Evolutionary conservation across 2,329 filamentous ascomycete genomes (phyloP).

Genomic region (Colletotrichum caudatum): DNA sequence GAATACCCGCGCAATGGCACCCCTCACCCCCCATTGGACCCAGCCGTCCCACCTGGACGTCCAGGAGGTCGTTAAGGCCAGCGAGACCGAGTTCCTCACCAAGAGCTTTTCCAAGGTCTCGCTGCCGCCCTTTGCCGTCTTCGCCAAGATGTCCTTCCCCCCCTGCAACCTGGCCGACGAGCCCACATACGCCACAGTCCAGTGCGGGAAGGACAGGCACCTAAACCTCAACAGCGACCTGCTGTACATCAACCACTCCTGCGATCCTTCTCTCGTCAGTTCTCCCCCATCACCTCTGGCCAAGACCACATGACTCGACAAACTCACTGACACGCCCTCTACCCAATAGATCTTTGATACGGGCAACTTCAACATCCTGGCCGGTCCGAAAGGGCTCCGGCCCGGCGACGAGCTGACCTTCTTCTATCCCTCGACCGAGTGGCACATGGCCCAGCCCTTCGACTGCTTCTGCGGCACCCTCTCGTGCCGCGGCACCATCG

Average conservation of each 20-base stretch:
- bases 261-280: conserved; percentile 73
- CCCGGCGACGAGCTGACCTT: conserved; percentile 73
- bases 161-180: conserved; percentile 67
- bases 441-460: conserved; percentile 79
- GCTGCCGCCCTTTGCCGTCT: conserved; percentile 72
- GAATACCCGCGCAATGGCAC: conserved; percentile 58
- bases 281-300: background rate
- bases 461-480: conserved; percentile 70
- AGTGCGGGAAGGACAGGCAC: conserved; percentile 67
- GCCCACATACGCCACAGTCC: conserved; percentile 74
- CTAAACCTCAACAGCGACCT: conserved; percentile 74
- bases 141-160: conserved; percentile 75
- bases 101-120: conserved; percentile 68
- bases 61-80: conserved; percentile 66
- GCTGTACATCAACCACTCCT: conserved; percentile 77
- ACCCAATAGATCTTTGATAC: conserved; percentile 69
- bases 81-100: conserved; percentile 67
- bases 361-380: conserved; percentile 66
- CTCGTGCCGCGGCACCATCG: conserved; percentile 71
- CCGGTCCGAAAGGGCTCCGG: conserved; percentile 66
- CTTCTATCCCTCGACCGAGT: conserved; percentile 83
- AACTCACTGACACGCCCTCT: conserved; percentile 26
- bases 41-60: conserved; percentile 71
- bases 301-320: conserved; percentile 1
- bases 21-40: conserved; percentile 68